Evolutionary conservation across 345 rosid genomes (phyloP), one percentile per base, ranked within the genome.

Genomic region (Mercurialis annua): DNA sequence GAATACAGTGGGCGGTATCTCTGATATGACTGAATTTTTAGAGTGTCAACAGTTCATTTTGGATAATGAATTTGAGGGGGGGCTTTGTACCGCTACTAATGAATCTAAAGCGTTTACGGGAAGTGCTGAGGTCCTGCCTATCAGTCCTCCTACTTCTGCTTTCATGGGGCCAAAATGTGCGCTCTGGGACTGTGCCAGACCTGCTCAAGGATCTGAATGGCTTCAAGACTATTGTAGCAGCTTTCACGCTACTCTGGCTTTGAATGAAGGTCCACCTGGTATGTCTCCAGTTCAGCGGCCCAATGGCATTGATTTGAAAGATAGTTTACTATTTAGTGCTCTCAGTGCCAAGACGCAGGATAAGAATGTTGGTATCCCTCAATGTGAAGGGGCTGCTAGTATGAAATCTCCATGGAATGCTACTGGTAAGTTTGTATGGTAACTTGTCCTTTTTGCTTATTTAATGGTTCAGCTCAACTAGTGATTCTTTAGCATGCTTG

Each of bases 131-230:
- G 71, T 73, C 59, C 81, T 82, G 51, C 80, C 81, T 49, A 66
- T 82, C 70, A 71, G 77, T 52, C 90, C 85, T 53, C 83, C 88
- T 44, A 89, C 97, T 18, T 81, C 89, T 76, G 92, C 98, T 11
- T 88, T 90, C 75, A 29, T 92, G 84, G 90, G 96, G 21, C 95
- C 92, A 34, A 88, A 83, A 71, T 92, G 98, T 82, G 89, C 97
- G 10, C 85, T 92, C 4, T 92, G 96, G 97, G 98, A 90, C 69
- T 92, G 98, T 73, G 73, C 89, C 48, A 84, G 97, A 74, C 98
- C 98, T 50, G 89, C 90, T 74, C 87, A 84, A 33, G 89, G 83
- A 40, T 76, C 77, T 40, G 89, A 83, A 20, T 79, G 81, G 82
- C 81, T 64, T 51, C 48, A 71, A 62, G 86, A 86, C 50, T 90